A percentile compares a stretch with the other conserved stretches of the same genome.
These are phyloP conservation scores for Septoria petroselini DNA, from an alignment of 2,329 filamentous ascomycete genomes.

Conservation along the genomic window DNA sequence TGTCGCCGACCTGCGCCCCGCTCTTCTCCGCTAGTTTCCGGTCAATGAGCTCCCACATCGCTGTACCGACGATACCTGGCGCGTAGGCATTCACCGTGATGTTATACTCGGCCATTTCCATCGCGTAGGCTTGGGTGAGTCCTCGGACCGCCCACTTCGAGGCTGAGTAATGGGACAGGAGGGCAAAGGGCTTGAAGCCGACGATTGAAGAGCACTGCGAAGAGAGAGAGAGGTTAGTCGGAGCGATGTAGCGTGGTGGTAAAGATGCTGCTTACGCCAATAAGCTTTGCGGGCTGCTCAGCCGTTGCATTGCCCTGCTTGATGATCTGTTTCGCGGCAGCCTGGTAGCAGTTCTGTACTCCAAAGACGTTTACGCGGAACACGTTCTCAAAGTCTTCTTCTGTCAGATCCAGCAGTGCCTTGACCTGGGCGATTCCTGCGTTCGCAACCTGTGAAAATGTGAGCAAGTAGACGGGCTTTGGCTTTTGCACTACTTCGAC, in stretches of 20 bases:
- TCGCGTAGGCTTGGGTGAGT: conserved; percentile 63
- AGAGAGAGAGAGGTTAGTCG: background rate
- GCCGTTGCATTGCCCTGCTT: conserved; percentile 51
- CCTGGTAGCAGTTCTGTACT: conserved; percentile 62
- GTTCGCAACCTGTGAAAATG: conserved; percentile 49
- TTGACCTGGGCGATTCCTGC: conserved; percentile 61
- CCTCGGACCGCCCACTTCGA: conserved; percentile 66
- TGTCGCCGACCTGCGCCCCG: conserved; percentile 46
- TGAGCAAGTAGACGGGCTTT: too few relatives aligned
- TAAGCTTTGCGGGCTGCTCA: conserved; percentile 45
- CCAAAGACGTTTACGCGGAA: conserved; percentile 65
- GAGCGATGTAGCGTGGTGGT: background rate
- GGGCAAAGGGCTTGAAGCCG: conserved; percentile 58
- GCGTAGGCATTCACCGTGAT: conserved; percentile 68
- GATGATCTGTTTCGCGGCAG: conserved; percentile 64
- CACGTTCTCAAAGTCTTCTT: conserved; percentile 57
- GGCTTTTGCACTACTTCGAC: too few relatives aligned
- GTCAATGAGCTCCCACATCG: conserved; percentile 68
- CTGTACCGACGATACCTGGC: conserved; percentile 64
- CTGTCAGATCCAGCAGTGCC: conserved; percentile 54
- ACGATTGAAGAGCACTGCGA: conserved; percentile 47
- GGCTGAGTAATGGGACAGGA: conserved; percentile 62
- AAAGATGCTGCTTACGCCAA: conserved; percentile 38
- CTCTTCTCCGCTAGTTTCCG: conserved; percentile 54
- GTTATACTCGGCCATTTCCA: conserved; percentile 61